phyloP scores from a whole-genome alignment of 257 asterid genomes.

The Penstemon eatonii region DNA sequence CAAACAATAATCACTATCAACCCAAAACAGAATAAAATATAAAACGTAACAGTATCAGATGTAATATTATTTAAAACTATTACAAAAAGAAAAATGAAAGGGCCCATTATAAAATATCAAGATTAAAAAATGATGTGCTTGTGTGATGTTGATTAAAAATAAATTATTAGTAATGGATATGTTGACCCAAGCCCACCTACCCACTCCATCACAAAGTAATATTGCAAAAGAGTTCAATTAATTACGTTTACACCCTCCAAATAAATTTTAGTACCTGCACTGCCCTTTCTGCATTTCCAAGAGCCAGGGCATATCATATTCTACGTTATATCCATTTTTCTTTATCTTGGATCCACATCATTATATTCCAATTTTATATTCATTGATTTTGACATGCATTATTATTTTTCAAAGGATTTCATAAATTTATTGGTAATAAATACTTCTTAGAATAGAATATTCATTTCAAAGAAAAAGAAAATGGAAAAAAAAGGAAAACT shows the following conservation, averaged over 20 bases:
- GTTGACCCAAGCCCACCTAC: conserved; percentile 34
- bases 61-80: too few relatives aligned
- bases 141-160: neutral
- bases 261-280: neutral
- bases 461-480: neutral
- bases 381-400: neutral
- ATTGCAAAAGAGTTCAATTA: too few relatives aligned
- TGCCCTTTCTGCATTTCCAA: conserved; percentile 26
- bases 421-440: too few relatives aligned
- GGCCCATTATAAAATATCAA: too few relatives aligned
- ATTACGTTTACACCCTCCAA: conserved; percentile 19
- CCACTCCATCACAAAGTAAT: neutral
- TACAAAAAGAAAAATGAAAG: too few relatives aligned
- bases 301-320: conserved; percentile 5
- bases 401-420: neutral
- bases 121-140: neutral
- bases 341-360: neutral
- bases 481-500: neutral
- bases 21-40: too few relatives aligned
- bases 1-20: too few relatives aligned
- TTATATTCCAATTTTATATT: neutral
- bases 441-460: too few relatives aligned
- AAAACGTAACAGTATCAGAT: too few relatives aligned
- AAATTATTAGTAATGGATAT: neutral
- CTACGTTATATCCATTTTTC: neutral